phyloP scores from a whole-genome alignment of 306 rosid species.

The Rosa rugosa region DNA sequence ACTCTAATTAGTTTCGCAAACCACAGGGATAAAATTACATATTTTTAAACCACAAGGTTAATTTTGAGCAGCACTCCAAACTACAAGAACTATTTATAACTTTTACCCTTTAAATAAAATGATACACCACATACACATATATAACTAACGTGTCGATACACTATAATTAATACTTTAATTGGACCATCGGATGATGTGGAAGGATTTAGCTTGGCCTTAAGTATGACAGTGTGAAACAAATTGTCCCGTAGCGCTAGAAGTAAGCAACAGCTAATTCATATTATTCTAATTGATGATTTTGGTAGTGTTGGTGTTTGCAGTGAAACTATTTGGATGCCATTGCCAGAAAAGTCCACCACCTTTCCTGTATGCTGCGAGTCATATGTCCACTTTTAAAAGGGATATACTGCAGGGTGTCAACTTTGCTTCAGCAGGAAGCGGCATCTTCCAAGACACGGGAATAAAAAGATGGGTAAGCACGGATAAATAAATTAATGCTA shows the following conservation, averaged over 20 bases:
- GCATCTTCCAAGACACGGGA: constrained; percentile 45
- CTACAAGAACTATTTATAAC: no score
- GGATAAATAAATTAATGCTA: no score
- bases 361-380: constrained; percentile 26
- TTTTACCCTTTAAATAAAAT: no score
- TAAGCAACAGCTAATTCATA: neutral
- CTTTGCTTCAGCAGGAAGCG: constrained; percentile 56
- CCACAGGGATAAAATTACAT: no score
- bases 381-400: constrained; percentile 19
- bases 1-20: no score
- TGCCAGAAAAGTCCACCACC: constrained; percentile 48
- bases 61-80: no score
- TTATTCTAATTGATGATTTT: neutral
- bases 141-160: no score
- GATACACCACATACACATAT: no score
- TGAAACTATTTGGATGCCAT: constrained; percentile 34
- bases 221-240: neutral
- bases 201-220: no score
- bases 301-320: constrained; percentile 11
- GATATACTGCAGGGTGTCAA: constrained; percentile 39
- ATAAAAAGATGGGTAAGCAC: neutral
- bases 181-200: neutral
- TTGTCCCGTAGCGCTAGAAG: neutral
- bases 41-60: no score
- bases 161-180: no score